Conservation (phyloP, 2,329 filamentous ascomycete species). For the Claviceps paspali region DNA sequence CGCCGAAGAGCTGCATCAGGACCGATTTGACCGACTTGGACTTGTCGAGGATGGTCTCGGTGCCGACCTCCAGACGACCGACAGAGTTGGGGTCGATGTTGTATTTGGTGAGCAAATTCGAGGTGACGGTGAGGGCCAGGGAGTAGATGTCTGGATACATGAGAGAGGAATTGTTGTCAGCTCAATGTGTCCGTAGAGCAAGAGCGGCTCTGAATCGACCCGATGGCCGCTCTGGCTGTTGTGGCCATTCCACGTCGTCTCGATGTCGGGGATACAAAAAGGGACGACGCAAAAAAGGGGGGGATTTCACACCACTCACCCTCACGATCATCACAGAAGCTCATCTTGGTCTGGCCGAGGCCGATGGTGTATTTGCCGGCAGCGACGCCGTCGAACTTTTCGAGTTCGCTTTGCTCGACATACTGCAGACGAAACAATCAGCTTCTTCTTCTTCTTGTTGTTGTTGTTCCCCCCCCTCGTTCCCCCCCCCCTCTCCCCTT, state of each 20-base stretch:
- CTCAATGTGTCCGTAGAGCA: neutral
- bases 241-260: neutral
- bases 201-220: no score
- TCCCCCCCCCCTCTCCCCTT: neutral
- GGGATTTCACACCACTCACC: conserved; percentile 35
- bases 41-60: conserved; percentile 76
- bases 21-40: conserved; percentile 85
- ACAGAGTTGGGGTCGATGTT: conserved; percentile 64
- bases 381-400: conserved; percentile 74
- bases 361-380: conserved; percentile 82
- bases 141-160: conserved; percentile 63
- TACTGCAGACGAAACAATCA: conserved; percentile 37
- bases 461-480: neutral
- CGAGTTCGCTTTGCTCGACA: conserved; percentile 68
- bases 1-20: conserved; percentile 72
- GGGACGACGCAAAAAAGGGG: neutral
- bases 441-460: no score
- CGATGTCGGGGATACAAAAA: neutral
- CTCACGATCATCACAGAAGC: conserved; percentile 81
- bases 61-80: conserved; percentile 71
- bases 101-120: conserved; percentile 70
- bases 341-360: conserved; percentile 82
- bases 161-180: neutral
- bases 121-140: conserved; percentile 61
- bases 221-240: no score